phyloP scores from a whole-genome alignment of 768 basidiomycete species.

The Pleurotus citrinopileatus region DNA sequence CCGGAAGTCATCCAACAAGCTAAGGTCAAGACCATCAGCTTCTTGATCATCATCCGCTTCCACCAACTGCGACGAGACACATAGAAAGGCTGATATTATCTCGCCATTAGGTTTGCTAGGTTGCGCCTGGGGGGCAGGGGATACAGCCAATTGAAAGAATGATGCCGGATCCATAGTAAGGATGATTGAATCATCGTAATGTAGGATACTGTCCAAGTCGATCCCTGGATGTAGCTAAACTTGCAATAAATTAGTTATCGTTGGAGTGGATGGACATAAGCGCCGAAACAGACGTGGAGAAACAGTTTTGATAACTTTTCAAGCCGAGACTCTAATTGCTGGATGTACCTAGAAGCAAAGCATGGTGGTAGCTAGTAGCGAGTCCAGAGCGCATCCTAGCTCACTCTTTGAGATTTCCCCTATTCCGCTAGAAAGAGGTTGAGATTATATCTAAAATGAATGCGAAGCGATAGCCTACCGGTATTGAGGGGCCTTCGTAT shows the following conservation, averaged over 20 bases:
- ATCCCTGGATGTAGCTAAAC: constrained; percentile 51
- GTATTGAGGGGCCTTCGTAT: too few relatives aligned
- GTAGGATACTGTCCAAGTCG: constrained; percentile 40
- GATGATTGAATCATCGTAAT: neutral
- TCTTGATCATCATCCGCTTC: constrained; percentile 14
- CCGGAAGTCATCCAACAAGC: constrained; percentile 28
- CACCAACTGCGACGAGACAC: too few relatives aligned
- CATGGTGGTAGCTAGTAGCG: too few relatives aligned
- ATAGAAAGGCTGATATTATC: neutral
- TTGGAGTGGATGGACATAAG: constrained; percentile 29
- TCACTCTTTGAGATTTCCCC: too few relatives aligned
- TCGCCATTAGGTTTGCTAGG: neutral
- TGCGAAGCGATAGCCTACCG: too few relatives aligned
- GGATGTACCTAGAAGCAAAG: neutral
- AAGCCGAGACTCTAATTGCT: neutral
- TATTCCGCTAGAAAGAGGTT: too few relatives aligned
- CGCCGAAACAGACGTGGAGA: neutral
- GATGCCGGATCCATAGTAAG: neutral
- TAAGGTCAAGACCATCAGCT: constrained; percentile 25
- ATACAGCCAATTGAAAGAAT: neutral
- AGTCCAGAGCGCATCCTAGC: too few relatives aligned
- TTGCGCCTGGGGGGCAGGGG: neutral
- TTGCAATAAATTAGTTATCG: constrained; percentile 2
- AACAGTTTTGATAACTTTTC: neutral
- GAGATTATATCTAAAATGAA: too few relatives aligned